Conservation (phyloP, 2,329 filamentous ascomycete genomes). For the Emmonsia crescens region DNA sequence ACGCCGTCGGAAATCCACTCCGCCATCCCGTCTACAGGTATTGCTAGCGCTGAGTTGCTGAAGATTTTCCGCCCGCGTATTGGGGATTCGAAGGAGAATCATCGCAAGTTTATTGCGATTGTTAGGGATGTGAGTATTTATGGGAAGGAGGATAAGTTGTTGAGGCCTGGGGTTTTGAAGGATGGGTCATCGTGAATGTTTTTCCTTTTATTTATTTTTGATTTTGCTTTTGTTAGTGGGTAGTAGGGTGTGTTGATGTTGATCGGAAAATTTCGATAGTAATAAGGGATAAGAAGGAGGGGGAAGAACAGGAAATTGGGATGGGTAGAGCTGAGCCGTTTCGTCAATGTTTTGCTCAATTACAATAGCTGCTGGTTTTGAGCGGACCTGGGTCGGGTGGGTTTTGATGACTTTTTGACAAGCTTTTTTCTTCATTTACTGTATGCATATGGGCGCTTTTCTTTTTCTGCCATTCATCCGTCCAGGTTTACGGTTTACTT, state of each 20-base stretch:
- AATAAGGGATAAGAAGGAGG: too few species aligned
- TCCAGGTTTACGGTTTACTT: too few species aligned
- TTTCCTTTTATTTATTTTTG: not conserved
- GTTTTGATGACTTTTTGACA: not conserved
- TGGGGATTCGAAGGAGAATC: slow-evolving; percentile 32
- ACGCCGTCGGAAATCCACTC: slow-evolving; percentile 38
- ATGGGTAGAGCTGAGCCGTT: too few species aligned
- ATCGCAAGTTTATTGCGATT: slow-evolving; percentile 33
- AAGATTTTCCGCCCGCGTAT: slow-evolving; percentile 34
- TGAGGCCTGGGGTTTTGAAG: slow-evolving; percentile 28
- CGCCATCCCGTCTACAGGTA: slow-evolving; percentile 36
- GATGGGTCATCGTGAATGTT: not conserved
- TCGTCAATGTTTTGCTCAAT: too few species aligned
- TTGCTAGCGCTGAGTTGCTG: slow-evolving; percentile 34
- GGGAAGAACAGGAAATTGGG: too few species aligned
- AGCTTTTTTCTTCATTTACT: not conserved
- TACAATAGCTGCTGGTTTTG: too few species aligned
- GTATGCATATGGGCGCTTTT: not conserved
- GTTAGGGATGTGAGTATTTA: slow-evolving; percentile 36
- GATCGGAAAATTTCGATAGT: too few species aligned
- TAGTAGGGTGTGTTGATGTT: too few species aligned
- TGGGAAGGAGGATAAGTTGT: slow-evolving; percentile 32
- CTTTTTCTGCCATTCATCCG: too few species aligned
- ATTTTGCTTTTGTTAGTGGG: not conserved
- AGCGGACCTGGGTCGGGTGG: not conserved